phyloP scores from a whole-genome alignment of 208 protist species.

The Leishmania braziliensis region DNA sequence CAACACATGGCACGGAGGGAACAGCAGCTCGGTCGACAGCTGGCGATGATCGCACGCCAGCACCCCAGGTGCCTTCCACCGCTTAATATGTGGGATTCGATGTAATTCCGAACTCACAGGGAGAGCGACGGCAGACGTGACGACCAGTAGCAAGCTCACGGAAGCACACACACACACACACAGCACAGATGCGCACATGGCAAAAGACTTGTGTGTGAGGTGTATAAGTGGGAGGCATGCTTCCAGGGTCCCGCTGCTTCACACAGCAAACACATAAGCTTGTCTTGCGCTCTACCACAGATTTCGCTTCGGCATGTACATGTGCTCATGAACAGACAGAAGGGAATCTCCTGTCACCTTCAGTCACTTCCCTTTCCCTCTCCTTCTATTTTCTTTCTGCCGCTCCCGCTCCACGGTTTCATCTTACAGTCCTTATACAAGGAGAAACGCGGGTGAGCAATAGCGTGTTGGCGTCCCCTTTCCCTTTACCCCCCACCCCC shows the following conservation, averaged over 20 bases:
- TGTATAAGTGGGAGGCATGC: neutral
- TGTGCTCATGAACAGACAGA: neutral
- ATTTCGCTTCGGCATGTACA: neutral
- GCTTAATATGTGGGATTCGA: conserved; percentile 46
- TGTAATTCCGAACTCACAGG: neutral
- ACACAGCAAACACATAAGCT: neutral
- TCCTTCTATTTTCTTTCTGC: neutral
- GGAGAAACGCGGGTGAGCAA: neutral
- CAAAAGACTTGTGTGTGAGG: neutral
- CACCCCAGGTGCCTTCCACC: conserved; percentile 38
- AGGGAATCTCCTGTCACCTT: neutral
- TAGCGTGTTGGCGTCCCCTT: neutral
- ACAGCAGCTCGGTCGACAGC: conserved; percentile 45
- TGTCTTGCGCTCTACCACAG: neutral
- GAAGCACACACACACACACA: neutral
- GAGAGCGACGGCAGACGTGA: neutral
- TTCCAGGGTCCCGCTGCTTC: neutral
- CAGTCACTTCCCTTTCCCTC: neutral
- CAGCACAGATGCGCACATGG: neutral
- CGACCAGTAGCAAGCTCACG: neutral
- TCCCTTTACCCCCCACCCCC: neutral
- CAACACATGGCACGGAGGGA: conserved; percentile 66
- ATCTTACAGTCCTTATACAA: neutral
- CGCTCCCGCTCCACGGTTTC: neutral
- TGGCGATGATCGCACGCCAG: conserved; percentile 43